Evolutionary conservation across 164 flowering plant genomes (phyloP).

Genomic region (Liriodendron chinense): DNA sequence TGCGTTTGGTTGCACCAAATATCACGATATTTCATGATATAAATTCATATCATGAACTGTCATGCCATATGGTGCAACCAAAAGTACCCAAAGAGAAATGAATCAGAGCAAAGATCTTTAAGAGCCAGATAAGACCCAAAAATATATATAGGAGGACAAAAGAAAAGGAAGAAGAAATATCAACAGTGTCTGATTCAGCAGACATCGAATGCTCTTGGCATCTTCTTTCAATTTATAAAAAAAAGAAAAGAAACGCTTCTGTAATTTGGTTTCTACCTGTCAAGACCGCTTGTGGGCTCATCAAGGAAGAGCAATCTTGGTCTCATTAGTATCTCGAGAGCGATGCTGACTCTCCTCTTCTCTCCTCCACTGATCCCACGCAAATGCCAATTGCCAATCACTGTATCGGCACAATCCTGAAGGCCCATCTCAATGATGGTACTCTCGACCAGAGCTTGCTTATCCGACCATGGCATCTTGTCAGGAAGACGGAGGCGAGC

Average conservation of each 20-base stretch:
- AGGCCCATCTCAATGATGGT: constrained; percentile 92
- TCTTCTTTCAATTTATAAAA: background rate
- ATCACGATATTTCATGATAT: too few relatives aligned
- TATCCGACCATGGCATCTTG: constrained; percentile 70
- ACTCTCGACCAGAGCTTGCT: constrained; percentile 71
- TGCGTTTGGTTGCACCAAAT: too few relatives aligned
- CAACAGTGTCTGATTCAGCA: background rate
- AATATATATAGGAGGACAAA: background rate
- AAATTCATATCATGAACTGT: too few relatives aligned
- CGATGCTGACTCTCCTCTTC: constrained; percentile 89
- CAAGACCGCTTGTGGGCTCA: constrained; percentile 96
- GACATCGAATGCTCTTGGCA: background rate
- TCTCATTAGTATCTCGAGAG: constrained; percentile 87
- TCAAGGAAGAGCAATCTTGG: constrained; percentile 92
- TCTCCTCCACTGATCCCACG: constrained; percentile 95
- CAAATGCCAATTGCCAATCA: constrained; percentile 89
- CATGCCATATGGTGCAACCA: too few relatives aligned
- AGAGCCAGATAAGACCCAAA: background rate
- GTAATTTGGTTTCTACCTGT: constrained; percentile 45
- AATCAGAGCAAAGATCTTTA: too few relatives aligned
- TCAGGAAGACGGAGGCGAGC: constrained; percentile 82
- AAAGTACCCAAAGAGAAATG: too few relatives aligned
- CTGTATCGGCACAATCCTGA: constrained; percentile 89
- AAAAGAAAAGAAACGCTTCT: background rate
- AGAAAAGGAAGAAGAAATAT: background rate